Evolutionary conservation across 805 yeast genomes (phyloP).

Genomic region (Teunomyces funiuensis): DNA sequence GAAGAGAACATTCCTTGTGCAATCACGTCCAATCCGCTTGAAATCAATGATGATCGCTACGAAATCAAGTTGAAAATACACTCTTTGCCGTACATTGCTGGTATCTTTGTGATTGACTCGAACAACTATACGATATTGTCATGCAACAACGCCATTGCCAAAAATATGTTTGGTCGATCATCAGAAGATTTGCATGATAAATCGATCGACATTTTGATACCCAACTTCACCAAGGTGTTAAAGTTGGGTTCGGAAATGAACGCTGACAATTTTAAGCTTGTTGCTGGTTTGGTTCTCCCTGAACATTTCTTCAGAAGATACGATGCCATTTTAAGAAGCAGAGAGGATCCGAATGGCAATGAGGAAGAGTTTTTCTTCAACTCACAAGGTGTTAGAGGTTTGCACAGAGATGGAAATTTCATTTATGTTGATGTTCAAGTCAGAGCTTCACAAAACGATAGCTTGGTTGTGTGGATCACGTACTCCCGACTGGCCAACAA

Average conservation of each 20-base stretch:
- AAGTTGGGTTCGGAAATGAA: constrained; percentile 36
- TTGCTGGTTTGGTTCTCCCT: constrained; percentile 78
- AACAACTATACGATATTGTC: constrained; percentile 54
- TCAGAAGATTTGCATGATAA: constrained; percentile 41
- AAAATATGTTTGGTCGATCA: constrained; percentile 72
- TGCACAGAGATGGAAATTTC: constrained; percentile 65
- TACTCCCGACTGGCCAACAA: constrained; percentile 55
- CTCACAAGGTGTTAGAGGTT: constrained; percentile 67
- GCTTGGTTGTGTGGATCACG: constrained; percentile 80
- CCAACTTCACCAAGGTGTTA: constrained; percentile 54
- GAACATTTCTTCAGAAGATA: constrained; percentile 86
- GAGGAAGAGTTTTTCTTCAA: constrained; percentile 53
- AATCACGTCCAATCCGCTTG: constrained; percentile 58
- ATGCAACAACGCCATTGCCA: constrained; percentile 75
- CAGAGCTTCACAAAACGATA: constrained; percentile 60
- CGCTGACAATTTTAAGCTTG: constrained; percentile 20
- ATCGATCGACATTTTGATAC: constrained; percentile 58
- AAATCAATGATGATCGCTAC: constrained; percentile 39
- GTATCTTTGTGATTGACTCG: constrained; percentile 69
- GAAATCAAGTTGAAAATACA: constrained; percentile 65
- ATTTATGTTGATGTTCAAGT: constrained; percentile 78
- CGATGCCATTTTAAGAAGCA: constrained; percentile 41
- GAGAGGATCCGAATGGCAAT: constrained; percentile 22
- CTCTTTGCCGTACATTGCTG: constrained; percentile 83
- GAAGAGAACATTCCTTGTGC: constrained; percentile 70